A percentile compares a stretch with the other conserved stretches of the same genome.
Evolutionary conservation across 257 asterid species (phyloP).

Genomic region (Thymus quinquecostatus): DNA sequence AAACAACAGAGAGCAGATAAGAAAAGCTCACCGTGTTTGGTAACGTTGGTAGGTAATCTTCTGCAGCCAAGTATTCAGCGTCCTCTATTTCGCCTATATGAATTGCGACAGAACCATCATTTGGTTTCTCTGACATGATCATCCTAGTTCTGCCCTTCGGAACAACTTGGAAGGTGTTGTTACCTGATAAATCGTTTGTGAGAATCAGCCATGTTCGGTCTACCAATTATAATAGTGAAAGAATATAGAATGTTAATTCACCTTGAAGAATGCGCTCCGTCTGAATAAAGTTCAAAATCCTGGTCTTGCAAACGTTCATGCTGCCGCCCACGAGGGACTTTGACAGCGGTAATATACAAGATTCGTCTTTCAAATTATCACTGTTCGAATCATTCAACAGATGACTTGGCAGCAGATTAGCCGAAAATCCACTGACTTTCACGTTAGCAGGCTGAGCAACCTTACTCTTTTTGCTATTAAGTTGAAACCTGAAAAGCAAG

Average conservation of each 20-base stretch:
- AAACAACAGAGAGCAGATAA: conserved; percentile 20
- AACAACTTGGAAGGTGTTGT: conserved; percentile 53
- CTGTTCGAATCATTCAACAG: conserved; percentile 66
- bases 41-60: conserved; percentile 87
- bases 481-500: conserved; percentile 66
- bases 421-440: conserved; percentile 48
- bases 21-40: conserved; percentile 82
- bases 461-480: conserved; percentile 73
- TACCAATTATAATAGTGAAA: conserved; percentile 21
- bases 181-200: conserved; percentile 52
- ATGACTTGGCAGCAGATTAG: conserved; percentile 47
- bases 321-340: conserved; percentile 82
- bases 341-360: conserved; percentile 72
- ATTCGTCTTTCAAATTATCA: conserved; percentile 72
- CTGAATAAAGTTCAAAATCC: conserved; percentile 65
- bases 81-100: conserved; percentile 88
- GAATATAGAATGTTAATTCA: conserved; percentile 38
- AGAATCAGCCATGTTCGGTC: conserved; percentile 34
- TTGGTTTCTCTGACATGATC: conserved; percentile 93
- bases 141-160: conserved; percentile 69
- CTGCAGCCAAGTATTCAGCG: conserved; percentile 63
- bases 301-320: conserved; percentile 74
- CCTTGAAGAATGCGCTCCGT: conserved; percentile 82
- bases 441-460: conserved; percentile 56
- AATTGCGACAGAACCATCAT: conserved; percentile 83